A percentile compares a stretch with the other conserved stretches of the same genome.
These are phyloP conservation scores for Singerocomus rubriflavus DNA, from an alignment of 1,284 basidiomycete species.

Conservation along the genomic window DNA sequence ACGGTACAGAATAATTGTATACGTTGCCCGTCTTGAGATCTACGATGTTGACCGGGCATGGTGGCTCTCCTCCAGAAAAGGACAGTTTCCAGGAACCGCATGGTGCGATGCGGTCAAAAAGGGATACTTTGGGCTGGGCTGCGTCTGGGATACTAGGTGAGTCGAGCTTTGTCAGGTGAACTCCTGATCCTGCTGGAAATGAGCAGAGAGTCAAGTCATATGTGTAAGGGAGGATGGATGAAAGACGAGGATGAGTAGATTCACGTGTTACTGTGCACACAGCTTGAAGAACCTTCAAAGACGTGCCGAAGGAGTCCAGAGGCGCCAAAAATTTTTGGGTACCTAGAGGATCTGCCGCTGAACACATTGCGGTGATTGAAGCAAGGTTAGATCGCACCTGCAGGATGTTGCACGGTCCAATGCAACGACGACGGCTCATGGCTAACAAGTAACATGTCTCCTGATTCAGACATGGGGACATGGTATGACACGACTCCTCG, in stretches of 20 bases:
- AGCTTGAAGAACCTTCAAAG: constrained; percentile 5
- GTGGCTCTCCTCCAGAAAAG: constrained; percentile 9
- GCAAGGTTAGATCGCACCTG: constrained; percentile 10
- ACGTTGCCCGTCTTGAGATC: constrained; percentile 1
- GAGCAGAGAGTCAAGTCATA: neutral
- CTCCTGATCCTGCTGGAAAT: constrained; percentile 2
- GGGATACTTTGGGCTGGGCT: constrained; percentile 4
- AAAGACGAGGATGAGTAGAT: neutral
- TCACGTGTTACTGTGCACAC: constrained; percentile 13
- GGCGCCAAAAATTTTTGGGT: constrained; percentile 10
- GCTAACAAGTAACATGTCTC: constrained; percentile 6
- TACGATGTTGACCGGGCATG: constrained; percentile 7
- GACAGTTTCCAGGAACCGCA: constrained; percentile 14
- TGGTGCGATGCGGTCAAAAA: neutral
- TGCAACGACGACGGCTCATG: constrained; percentile 1
- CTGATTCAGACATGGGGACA: constrained; percentile 13
- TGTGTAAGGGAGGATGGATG: neutral
- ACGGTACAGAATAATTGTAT: neutral
- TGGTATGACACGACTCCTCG: constrained; percentile 4
- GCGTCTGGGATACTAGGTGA: neutral
- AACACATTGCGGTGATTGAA: neutral
- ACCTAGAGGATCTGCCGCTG: constrained; percentile 8
- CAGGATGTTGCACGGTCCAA: constrained; percentile 18
- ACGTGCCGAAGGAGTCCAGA: constrained; percentile 7
- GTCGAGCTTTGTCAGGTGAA: constrained; percentile 1